These are phyloP conservation scores for Penicillium sclerotiorum DNA, from an alignment of 2,329 filamentous ascomycete genomes.

Conservation along the genomic window DNA sequence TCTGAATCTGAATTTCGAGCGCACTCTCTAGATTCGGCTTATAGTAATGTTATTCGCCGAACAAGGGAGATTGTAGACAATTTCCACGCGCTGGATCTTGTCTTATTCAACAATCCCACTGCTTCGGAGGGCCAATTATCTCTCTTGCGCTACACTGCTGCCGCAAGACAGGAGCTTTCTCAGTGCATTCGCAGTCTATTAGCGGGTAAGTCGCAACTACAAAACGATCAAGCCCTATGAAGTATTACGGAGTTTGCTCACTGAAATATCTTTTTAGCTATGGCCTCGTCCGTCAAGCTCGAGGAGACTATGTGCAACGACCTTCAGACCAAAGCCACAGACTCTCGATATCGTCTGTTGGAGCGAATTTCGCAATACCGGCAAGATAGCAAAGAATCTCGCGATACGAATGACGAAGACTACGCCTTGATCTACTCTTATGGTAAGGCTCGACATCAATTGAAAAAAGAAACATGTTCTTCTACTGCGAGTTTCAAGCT, in stretches of 20 bases:
- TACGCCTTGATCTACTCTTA: constrained; percentile 93
- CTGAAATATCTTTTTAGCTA: not conserved
- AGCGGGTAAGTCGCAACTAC: constrained; percentile 47
- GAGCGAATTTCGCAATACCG: constrained; percentile 85
- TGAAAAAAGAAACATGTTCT: too few species aligned
- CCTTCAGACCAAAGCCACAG: constrained; percentile 76
- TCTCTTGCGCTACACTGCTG: constrained; percentile 73
- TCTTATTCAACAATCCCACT: constrained; percentile 76
- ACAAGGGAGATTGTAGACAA: constrained; percentile 84
- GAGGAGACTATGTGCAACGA: constrained; percentile 93
- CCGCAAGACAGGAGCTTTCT: constrained; percentile 77
- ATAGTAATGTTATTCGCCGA: constrained; percentile 71
- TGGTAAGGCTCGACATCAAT: constrained; percentile 51
- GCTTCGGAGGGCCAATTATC: constrained; percentile 78
- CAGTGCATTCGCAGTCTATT: constrained; percentile 85
- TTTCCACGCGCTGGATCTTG: constrained; percentile 92
- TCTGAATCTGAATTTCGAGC: constrained; percentile 85
- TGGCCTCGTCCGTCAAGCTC: constrained; percentile 87
- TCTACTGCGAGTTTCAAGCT: not conserved
- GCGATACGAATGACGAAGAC: constrained; percentile 58
- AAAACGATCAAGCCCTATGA: not conserved
- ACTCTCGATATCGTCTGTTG: constrained; percentile 76
- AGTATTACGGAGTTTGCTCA: not conserved
- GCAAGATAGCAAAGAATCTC: constrained; percentile 60
- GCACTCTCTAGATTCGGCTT: constrained; percentile 76